phyloP scores from a whole-genome alignment of 202 grass and related monocot genomes.

The Zoysia matrella region DNA sequence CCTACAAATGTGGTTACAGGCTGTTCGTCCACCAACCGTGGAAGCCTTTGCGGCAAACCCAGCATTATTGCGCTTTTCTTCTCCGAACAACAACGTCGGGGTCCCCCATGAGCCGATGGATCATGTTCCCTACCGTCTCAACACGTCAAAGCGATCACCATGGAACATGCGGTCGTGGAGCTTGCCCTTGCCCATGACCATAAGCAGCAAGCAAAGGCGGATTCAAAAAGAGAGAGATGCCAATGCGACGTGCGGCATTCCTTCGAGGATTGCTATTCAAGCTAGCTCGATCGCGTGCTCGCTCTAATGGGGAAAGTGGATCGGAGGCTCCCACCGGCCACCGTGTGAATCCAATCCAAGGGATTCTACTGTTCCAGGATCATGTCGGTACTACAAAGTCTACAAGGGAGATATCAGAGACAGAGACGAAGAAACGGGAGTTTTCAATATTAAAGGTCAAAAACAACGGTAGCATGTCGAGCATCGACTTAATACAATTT shows the following conservation, averaged over 20 bases:
- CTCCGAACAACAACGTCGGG: conserved; percentile 38
- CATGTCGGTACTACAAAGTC: conserved; percentile 12
- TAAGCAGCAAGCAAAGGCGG: conserved; percentile 26
- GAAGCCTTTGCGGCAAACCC: conserved; percentile 55
- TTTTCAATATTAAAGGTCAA: conserved; percentile 20
- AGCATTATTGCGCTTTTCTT: conserved; percentile 28
- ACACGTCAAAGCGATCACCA: conserved; percentile 40
- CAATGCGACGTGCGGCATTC: not conserved
- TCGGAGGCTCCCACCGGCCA: conserved; percentile 7
- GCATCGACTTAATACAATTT: conserved; percentile 17
- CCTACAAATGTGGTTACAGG: conserved; percentile 15
- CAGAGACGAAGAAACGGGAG: not conserved
- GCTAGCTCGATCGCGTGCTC: conserved; percentile 6
- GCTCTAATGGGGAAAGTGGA: not conserved
- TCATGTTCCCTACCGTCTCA: conserved; percentile 41
- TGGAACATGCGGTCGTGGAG: not conserved
- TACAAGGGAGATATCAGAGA: not conserved
- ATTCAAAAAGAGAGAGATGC: conserved; percentile 23
- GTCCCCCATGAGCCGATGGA: conserved; percentile 4
- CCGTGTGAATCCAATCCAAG: conserved; percentile 24
- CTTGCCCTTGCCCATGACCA: conserved; percentile 30
- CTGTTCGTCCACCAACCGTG: conserved; percentile 40
- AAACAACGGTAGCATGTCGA: conserved; percentile 3
- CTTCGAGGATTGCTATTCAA: conserved; percentile 43
- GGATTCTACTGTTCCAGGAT: conserved; percentile 28